phyloP scores from a whole-genome alignment of 306 rosid species.

The Arachis stenosperma region DNA sequence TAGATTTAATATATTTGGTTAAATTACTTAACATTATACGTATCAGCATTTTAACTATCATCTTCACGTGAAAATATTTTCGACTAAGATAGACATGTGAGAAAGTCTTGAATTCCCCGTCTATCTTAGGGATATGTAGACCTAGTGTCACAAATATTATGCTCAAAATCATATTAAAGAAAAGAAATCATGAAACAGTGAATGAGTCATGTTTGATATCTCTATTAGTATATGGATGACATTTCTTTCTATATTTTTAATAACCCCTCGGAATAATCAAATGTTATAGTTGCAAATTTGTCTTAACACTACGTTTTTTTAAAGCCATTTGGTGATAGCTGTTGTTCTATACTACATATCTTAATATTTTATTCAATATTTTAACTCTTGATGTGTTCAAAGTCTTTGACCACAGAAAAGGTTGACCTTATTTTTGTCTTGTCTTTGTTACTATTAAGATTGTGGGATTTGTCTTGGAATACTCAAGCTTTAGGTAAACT shows the following conservation, averaged over 20 bases:
- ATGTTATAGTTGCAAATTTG: constrained; percentile 47
- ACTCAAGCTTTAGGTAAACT: not conserved
- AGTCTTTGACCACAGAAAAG: constrained; percentile 50
- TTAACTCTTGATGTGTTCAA: constrained; percentile 47
- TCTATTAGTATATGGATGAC: not conserved
- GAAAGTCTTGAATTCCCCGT: too few relatives aligned
- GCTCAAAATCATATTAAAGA: not conserved
- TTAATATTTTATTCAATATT: not conserved
- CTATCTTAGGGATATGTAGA: too few relatives aligned
- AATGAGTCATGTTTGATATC: constrained; percentile 42
- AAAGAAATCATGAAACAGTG: constrained; percentile 38
- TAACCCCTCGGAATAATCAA: constrained; percentile 51
- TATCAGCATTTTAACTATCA: too few relatives aligned
- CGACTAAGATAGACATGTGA: too few relatives aligned
- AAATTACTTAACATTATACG: too few relatives aligned
- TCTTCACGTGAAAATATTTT: too few relatives aligned
- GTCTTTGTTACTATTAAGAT: constrained; percentile 27
- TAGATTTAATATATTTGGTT: too few relatives aligned
- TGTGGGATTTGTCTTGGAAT: constrained; percentile 48
- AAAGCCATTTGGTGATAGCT: constrained; percentile 46
- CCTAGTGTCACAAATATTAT: too few relatives aligned
- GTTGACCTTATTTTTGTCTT: constrained; percentile 57
- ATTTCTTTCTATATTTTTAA: not conserved
- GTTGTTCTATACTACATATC: constrained; percentile 15
- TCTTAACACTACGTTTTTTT: constrained; percentile 40